A percentile compares a stretch with the other conserved stretches of the same genome.
phyloP scores from a whole-genome alignment of 2,329 filamentous ascomycete species.

The Myriangium duriaei region DNA sequence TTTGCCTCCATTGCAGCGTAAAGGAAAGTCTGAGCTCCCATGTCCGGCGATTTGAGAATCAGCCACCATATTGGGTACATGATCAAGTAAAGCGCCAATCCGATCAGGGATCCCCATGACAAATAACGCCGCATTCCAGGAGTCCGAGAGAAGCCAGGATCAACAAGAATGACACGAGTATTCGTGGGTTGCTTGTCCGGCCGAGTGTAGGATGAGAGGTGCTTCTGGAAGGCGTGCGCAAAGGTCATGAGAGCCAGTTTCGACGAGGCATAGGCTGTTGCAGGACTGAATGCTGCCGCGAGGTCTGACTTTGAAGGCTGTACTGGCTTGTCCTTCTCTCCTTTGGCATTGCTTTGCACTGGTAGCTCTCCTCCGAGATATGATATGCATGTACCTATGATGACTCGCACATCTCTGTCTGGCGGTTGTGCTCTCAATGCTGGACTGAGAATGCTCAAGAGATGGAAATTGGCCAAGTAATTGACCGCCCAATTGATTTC shows the following conservation, averaged over 20 bases:
- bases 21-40: conserved; percentile 78
- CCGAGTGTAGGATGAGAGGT: conserved; percentile 70
- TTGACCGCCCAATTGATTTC: conserved; percentile 92
- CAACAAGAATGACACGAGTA: conserved; percentile 70
- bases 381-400: conserved; percentile 75
- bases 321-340: conserved; percentile 46
- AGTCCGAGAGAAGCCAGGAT: conserved; percentile 75
- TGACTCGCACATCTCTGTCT: conserved; percentile 80
- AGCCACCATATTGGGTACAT: conserved; percentile 78
- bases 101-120: conserved; percentile 70
- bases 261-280: conserved; percentile 35
- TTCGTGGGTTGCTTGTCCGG: conserved; percentile 76
- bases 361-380: conserved; percentile 66
- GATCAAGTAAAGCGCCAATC: conserved; percentile 61
- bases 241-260: conserved; percentile 77
- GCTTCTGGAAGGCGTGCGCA: conserved; percentile 81
- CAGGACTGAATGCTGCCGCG: conserved; percentile 29
- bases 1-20: conserved; percentile 72
- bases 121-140: conserved; percentile 82
- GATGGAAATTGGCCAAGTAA: conserved; percentile 89
- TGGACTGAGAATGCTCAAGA: conserved; percentile 81
- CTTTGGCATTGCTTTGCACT: conserved; percentile 29
- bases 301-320: conserved; percentile 35
- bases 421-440: conserved; percentile 83
- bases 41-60: conserved; percentile 68